phyloP scores from a whole-genome alignment of 352 stramenopile species.

The Phytophthora hibernalis region DNA sequence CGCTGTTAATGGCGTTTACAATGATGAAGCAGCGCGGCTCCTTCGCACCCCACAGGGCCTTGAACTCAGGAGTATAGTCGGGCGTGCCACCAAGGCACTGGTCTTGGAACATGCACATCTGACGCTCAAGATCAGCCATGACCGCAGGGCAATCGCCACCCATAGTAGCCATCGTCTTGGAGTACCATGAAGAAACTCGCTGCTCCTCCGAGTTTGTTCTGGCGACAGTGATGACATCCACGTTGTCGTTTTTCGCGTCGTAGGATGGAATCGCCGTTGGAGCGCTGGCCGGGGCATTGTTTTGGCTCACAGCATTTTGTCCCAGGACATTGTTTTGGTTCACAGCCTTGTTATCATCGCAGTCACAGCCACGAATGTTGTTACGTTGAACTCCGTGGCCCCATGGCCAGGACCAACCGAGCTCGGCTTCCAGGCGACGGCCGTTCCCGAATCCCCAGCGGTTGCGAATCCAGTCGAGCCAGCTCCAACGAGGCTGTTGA shows the following conservation, averaged over 20 bases:
- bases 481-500: constrained; percentile 11
- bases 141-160: constrained; percentile 40
- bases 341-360: not conserved
- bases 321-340: not conserved
- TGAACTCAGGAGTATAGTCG: constrained; percentile 56
- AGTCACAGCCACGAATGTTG: constrained; percentile 16
- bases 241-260: constrained; percentile 34
- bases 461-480: constrained; percentile 21
- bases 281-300: not conserved
- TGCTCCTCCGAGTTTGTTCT: constrained; percentile 32
- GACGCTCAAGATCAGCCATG: constrained; percentile 59
- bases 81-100: constrained; percentile 52
- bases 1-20: constrained; percentile 50
- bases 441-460: constrained; percentile 17
- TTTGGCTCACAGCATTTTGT: not conserved
- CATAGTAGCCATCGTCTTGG: constrained; percentile 40
- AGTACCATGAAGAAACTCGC: constrained; percentile 49
- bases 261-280: constrained; percentile 20
- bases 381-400: not conserved
- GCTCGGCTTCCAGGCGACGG: constrained; percentile 27
- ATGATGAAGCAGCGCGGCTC: constrained; percentile 53
- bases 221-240: constrained; percentile 42
- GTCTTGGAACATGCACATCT: constrained; percentile 60
- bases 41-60: constrained; percentile 46
- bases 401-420: constrained; percentile 16